These are phyloP conservation scores for Fusarium austroafricanum DNA, from an alignment of 2,329 filamentous ascomycete species.

Conservation along the genomic window DNA sequence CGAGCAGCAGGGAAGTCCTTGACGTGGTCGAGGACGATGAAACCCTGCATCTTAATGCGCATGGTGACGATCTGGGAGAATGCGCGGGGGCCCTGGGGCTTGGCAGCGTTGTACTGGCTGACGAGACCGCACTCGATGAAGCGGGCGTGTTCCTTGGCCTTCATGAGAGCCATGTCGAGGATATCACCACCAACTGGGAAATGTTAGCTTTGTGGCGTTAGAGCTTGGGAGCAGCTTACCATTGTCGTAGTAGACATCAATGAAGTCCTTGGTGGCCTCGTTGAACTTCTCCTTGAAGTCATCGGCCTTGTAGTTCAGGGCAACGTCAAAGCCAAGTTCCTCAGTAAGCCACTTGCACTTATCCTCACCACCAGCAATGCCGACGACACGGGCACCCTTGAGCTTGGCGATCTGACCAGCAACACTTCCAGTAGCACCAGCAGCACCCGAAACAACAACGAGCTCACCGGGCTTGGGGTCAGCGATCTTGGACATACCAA, in stretches of 20 bases:
- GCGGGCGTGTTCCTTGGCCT: conserved; percentile 71
- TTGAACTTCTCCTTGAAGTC: conserved; percentile 71
- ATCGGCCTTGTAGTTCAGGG: conserved; percentile 75
- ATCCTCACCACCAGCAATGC: conserved; percentile 73
- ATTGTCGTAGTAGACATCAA: conserved; percentile 81
- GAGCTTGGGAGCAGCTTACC: conserved; percentile 39
- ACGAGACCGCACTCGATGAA: conserved; percentile 80
- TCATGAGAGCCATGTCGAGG: conserved; percentile 71
- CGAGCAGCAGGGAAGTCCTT: conserved; percentile 69
- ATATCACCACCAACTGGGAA: conserved; percentile 73
- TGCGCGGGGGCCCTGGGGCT: conserved; percentile 66
- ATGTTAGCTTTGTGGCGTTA: conserved; percentile 5
- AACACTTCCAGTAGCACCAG: conserved; percentile 81
- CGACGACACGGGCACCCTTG: conserved; percentile 71
- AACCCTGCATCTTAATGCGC: conserved; percentile 74
- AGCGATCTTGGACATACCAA: conserved; percentile 76
- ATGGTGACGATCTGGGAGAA: conserved; percentile 65
- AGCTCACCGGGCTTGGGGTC: conserved; percentile 76
- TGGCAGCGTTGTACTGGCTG: conserved; percentile 73
- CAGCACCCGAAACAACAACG: conserved; percentile 81
- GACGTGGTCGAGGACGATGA: conserved; percentile 78
- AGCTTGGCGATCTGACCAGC: conserved; percentile 83
- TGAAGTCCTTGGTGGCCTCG: conserved; percentile 67
- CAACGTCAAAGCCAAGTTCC: conserved; percentile 74
- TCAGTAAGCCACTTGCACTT: conserved; percentile 75